A percentile compares a stretch with the other conserved stretches of the same genome.
Evolutionary conservation across 192 early-diverging fungal species (phyloP).

Genomic region (Jimgerdemannia flammicorona): DNA sequence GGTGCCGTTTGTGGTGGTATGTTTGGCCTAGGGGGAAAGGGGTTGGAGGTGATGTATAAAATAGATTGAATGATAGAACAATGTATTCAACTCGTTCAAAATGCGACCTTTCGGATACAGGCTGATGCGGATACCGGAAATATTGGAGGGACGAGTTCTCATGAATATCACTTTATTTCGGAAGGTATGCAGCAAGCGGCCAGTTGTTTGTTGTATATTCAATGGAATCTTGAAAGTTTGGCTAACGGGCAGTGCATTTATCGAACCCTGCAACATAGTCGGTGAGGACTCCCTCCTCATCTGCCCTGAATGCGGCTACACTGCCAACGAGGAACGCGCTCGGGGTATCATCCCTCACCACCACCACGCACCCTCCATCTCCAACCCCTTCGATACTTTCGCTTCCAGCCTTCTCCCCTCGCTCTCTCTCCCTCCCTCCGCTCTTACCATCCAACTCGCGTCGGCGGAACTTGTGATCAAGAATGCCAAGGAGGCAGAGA

Average conservation of each 20-base stretch:
- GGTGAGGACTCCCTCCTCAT: slow-evolving; percentile 82
- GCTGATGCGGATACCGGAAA: slow-evolving; percentile 90
- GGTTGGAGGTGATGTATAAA: background rate
- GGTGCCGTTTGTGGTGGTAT: slow-evolving; percentile 71
- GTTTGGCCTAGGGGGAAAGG: background rate
- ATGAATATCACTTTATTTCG: slow-evolving; percentile 86
- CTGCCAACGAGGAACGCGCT: slow-evolving; percentile 83
- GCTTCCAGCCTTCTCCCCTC: slow-evolving; percentile 6
- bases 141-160: slow-evolving; percentile 85
- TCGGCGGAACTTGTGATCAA: slow-evolving; percentile 13
- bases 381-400: slow-evolving; percentile 24
- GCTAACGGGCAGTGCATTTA: background rate
- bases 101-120: slow-evolving; percentile 15
- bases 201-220: background rate
- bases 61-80: background rate
- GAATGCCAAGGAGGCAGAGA: background rate
- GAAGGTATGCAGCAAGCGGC: slow-evolving; percentile 31
- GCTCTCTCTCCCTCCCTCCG: background rate
- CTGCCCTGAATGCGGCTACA: slow-evolving; percentile 74
- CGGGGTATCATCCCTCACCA: slow-evolving; percentile 28
- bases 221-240: too few relatives aligned
- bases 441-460: background rate
- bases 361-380: slow-evolving; percentile 17
- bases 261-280: slow-evolving; percentile 18
- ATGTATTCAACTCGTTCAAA: background rate